Base-by-base conservation (phyloP, 2,329 filamentous ascomycete species). In the Scleromitrula shiraiana region DNA sequence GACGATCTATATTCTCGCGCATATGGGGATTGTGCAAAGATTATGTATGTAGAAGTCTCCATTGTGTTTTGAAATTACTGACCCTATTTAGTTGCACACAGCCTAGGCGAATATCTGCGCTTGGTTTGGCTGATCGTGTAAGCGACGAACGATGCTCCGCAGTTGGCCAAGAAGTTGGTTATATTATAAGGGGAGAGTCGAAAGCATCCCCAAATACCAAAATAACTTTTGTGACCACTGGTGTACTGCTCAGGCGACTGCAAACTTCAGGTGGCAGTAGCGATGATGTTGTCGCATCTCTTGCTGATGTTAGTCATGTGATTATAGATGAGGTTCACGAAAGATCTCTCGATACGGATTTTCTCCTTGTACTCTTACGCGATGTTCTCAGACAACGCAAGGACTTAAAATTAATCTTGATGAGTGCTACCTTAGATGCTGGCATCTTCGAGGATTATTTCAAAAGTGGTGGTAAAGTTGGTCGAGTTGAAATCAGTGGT, bases 261-360 rank as follows among this genome's bases (percentile, higher is more conserved):
- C 93, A 98, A 67, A 93, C 87, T 0, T 90, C 88, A 4, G 88
- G 88, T 41, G 87, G 86, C 5, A 77, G 80, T 24, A 79, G 84
- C 10, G 83, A 90, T 20, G 88, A 95, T 61, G 82, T 95, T 1
- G 77, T 87, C 44, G 78, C 83, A 17, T 88, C 89, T 32, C 68
- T 98, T 39, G 85, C 87, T 5, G 88, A 96, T 65, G 83, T 98
- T 53, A 96, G 87, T 57, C 93, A 98, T 63, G 80, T 98, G 7
- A 85, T 97, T 15, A 89, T 97, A 37, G 91, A 98, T 63, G 91
- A 98, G 67, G 91, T 97, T 3, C 91, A 98, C 68, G 91, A 98
- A 66, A 81, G 91, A 46, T 95, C 88, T 67, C 72, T 98, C 8
- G 93, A 97, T 62, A 96, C 90, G 0, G 91, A 98, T 64, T 96